Evolutionary conservation across 257 asterid genomes (phyloP).

Genomic region (Solanum appendiculatum): DNA sequence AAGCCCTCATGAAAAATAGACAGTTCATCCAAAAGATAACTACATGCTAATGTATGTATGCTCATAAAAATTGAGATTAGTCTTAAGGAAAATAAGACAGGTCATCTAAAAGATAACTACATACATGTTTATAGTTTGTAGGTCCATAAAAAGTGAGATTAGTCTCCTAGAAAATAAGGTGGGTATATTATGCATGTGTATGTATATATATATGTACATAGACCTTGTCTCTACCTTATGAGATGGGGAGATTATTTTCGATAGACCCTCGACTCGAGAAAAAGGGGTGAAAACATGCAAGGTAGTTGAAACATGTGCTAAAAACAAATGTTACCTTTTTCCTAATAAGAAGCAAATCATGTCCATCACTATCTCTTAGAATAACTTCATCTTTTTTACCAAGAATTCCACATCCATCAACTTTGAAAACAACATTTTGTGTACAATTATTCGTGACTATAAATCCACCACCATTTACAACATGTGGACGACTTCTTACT

Average conservation of each 20-base stretch:
- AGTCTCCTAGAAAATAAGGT: background rate
- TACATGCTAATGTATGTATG: background rate
- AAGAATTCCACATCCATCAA: constrained; percentile 75
- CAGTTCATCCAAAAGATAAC: background rate
- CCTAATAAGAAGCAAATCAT: constrained; percentile 52
- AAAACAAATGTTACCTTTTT: constrained; percentile 36
- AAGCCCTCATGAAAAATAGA: background rate
- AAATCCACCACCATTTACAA: constrained; percentile 81
- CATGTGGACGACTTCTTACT: constrained; percentile 70
- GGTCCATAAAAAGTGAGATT: too few species aligned
- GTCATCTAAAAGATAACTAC: too few species aligned
- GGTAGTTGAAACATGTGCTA: background rate
- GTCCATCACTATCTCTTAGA: constrained; percentile 47
- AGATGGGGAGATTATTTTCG: background rate
- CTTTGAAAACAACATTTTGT: constrained; percentile 41
- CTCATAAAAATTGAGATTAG: background rate
- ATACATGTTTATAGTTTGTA: too few species aligned
- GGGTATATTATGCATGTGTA: background rate
- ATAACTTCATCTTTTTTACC: constrained; percentile 62
- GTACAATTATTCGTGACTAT: constrained; percentile 44
- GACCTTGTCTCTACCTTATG: too few species aligned
- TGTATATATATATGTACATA: too few species aligned
- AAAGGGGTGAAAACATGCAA: too few species aligned
- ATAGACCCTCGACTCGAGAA: background rate
- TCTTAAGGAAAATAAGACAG: too few species aligned